Conservation (phyloP, 768 basidiomycete genomes). For the Tephrocybe sp. region DNA sequence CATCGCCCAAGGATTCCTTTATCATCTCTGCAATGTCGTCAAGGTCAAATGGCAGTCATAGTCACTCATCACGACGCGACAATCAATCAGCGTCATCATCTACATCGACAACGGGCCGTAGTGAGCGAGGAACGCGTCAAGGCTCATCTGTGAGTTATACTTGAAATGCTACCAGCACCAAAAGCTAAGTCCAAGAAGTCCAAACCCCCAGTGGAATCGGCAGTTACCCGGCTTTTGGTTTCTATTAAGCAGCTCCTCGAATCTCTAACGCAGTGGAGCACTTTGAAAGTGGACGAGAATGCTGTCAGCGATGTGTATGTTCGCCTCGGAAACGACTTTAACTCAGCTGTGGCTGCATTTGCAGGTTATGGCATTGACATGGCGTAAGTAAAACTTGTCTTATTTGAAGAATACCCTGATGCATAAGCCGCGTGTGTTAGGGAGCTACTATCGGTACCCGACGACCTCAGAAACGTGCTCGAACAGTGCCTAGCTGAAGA, state of each 20-base stretch:
- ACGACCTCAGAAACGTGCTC: conserved; percentile 83
- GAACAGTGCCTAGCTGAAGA: conserved; percentile 92
- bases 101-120: conserved; percentile 34
- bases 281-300: conserved; percentile 62
- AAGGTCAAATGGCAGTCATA: conserved; percentile 24
- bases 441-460: conserved; percentile 83
- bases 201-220: conserved; percentile 82
- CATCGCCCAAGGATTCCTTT: conserved; percentile 5
- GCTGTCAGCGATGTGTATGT: conserved; percentile 98
- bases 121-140: conserved; percentile 40
- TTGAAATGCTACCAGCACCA: conserved; percentile 2
- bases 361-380: conserved; percentile 82
- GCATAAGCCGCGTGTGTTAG: conserved; percentile 37
- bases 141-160: conserved; percentile 31
- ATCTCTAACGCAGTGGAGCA: conserved; percentile 82
- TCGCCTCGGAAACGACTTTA: conserved; percentile 95
- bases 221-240: conserved; percentile 89
- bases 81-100: conserved; percentile 50
- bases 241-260: conserved; percentile 95
- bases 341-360: conserved; percentile 89
- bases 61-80: conserved; percentile 51
- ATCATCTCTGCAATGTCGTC: conserved; percentile 24
- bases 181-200: conserved; percentile 8
- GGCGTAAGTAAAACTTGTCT: conserved; percentile 56
- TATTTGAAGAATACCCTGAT: conserved; percentile 1